Evolutionary conservation across 768 basidiomycete species (phyloP).

Genomic region (Crassisporium funariophilum): DNA sequence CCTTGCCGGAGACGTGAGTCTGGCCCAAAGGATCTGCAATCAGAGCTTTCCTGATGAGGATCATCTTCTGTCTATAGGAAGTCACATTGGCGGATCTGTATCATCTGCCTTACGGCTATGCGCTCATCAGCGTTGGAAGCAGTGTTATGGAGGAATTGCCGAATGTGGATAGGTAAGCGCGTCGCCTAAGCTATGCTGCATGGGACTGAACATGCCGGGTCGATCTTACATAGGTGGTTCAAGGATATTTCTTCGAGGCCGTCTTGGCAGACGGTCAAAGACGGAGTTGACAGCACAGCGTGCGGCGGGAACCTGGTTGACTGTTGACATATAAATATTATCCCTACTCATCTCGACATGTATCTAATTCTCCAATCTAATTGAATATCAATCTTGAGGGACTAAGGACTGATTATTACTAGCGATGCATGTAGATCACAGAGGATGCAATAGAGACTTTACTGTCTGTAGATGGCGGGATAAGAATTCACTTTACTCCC

Average conservation of each 20-base stretch:
- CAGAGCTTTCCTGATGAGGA: not conserved
- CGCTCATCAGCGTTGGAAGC: conserved; percentile 23
- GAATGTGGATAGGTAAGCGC: not conserved
- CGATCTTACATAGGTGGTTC: conserved; percentile 24
- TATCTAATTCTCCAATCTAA: too few species aligned
- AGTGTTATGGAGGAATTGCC: conserved; percentile 31
- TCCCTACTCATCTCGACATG: too few species aligned
- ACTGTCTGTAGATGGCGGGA: too few species aligned
- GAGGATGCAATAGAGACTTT: too few species aligned
- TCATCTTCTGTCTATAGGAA: conserved; percentile 25
- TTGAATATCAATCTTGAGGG: too few species aligned
- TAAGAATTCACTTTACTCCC: too few species aligned
- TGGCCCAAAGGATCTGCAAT: not conserved
- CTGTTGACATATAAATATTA: too few species aligned
- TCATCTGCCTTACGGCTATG: conserved; percentile 42
- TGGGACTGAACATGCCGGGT: not conserved
- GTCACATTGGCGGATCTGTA: conserved; percentile 49
- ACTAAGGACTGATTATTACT: too few species aligned
- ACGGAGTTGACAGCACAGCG: conserved; percentile 26
- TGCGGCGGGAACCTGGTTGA: too few species aligned
- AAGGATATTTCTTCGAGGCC: conserved; percentile 42
- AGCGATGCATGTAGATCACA: too few species aligned
- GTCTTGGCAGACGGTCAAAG: conserved; percentile 51
- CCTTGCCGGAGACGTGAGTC: conserved; percentile 55
- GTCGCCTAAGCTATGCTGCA: not conserved